Conservation (phyloP, 176 grass and related monocot genomes). For the Zoysia japonica region DNA sequence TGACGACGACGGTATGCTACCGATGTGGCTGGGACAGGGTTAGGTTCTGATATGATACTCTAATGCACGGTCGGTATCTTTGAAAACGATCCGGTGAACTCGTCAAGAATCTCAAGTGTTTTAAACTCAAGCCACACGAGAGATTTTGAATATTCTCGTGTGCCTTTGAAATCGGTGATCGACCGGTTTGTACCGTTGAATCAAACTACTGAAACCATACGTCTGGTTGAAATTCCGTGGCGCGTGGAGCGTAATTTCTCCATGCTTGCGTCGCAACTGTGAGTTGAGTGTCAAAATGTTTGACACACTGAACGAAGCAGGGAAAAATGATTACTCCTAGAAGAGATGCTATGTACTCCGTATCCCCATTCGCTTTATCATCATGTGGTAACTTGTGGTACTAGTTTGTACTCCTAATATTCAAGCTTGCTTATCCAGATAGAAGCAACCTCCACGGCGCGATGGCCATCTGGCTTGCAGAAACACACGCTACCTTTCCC, state of each 20-base stretch:
- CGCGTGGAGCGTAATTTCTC: not conserved
- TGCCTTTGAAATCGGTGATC: not conserved
- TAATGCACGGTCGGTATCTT: conserved; percentile 23
- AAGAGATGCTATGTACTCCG: not conserved
- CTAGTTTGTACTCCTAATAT: not conserved
- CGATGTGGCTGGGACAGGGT: not conserved
- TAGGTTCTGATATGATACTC: not conserved
- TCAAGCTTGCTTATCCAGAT: not conserved
- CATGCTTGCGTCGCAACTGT: not conserved
- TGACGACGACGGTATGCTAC: conserved; percentile 6
- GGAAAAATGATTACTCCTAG: not conserved
- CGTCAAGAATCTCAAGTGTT: conserved; percentile 3
- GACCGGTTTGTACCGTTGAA: not conserved
- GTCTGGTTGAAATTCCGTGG: not conserved
- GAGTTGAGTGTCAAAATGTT: not conserved
- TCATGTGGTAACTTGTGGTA: not conserved
- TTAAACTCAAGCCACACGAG: not conserved
- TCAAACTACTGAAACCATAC: too few species aligned
- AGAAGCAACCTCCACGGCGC: not conserved
- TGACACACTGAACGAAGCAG: not conserved
- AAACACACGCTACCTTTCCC: not conserved
- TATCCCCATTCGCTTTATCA: not conserved
- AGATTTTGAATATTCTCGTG: not conserved
- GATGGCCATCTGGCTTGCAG: not conserved
- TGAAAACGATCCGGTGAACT: not conserved